These are phyloP conservation scores for Cenococcum geophilum DNA, from an alignment of 495 filamentous ascomycete genomes.

Conservation along the genomic window DNA sequence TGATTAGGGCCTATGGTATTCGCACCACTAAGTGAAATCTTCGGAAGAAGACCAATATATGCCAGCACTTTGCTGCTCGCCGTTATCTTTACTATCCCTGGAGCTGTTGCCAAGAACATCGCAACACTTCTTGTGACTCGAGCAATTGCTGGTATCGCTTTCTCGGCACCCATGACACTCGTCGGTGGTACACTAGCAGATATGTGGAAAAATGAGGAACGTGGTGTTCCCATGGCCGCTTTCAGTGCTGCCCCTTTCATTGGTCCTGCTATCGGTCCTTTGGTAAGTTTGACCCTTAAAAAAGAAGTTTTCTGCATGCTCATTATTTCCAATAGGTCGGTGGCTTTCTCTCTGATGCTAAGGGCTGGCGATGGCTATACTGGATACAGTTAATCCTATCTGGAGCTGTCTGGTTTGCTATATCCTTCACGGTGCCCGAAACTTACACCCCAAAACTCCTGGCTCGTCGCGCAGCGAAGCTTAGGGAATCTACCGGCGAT, in stretches of 20 bases:
- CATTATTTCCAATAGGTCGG: slow-evolving; percentile 40
- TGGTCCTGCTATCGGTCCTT: slow-evolving; percentile 66
- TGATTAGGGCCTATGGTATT: slow-evolving; percentile 67
- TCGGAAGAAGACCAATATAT: slow-evolving; percentile 65
- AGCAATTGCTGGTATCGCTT: slow-evolving; percentile 71
- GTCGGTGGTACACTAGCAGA: slow-evolving; percentile 78
- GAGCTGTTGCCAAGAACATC: slow-evolving; percentile 68
- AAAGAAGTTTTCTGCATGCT: too few species aligned
- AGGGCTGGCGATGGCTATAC: slow-evolving; percentile 79
- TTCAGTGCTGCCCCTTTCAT: slow-evolving; percentile 75
- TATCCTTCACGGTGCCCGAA: slow-evolving; percentile 75
- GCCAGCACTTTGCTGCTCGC: slow-evolving; percentile 56
- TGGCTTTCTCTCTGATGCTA: slow-evolving; percentile 62
- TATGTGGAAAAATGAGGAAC: slow-evolving; percentile 72
- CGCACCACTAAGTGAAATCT: slow-evolving; percentile 67
- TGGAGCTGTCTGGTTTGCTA: slow-evolving; percentile 58
- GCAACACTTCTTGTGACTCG: slow-evolving; percentile 66
- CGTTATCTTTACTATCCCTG: slow-evolving; percentile 71
- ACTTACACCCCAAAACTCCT: slow-evolving; percentile 73
- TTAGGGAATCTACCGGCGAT: slow-evolving; percentile 62
- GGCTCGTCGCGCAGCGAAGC: slow-evolving; percentile 55
- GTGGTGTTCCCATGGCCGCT: slow-evolving; percentile 80
- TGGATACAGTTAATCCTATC: slow-evolving; percentile 73
- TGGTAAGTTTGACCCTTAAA: slow-evolving; percentile 34
- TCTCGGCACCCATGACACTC: slow-evolving; percentile 76